Evolutionary conservation across 495 filamentous ascomycete species (phyloP).

Genomic region (Pyrenopolyporus hunteri): DNA sequence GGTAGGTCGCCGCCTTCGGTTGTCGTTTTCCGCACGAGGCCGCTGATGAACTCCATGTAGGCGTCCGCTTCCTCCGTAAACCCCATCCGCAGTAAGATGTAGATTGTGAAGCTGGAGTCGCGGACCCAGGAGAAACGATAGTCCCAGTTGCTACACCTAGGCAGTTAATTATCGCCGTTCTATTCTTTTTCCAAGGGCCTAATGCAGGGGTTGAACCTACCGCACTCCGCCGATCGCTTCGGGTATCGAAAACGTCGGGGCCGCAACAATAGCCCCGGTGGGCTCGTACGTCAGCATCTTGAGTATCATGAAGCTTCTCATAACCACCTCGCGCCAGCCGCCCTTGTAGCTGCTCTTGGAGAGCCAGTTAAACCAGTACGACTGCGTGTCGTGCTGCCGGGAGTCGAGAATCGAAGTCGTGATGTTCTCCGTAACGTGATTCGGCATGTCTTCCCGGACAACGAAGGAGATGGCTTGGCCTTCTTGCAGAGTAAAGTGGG

Average conservation of each 20-base stretch:
- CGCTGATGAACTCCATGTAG: constrained; percentile 76
- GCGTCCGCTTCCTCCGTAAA: constrained; percentile 76
- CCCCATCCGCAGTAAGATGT: constrained; percentile 74
- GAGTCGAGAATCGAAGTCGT: constrained; percentile 59
- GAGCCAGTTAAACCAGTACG: constrained; percentile 75
- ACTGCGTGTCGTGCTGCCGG: constrained; percentile 68
- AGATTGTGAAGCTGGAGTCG: constrained; percentile 76
- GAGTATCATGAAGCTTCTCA: constrained; percentile 69
- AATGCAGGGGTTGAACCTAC: constrained; percentile 31
- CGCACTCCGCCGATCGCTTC: constrained; percentile 71
- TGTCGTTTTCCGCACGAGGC: constrained; percentile 61
- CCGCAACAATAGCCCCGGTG: constrained; percentile 56
- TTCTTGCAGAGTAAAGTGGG: constrained; percentile 61
- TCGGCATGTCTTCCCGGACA: constrained; percentile 60
- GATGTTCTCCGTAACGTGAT: constrained; percentile 59
- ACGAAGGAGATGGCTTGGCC: constrained; percentile 72
- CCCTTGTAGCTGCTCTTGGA: constrained; percentile 71
- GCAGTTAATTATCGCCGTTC: constrained; percentile 3
- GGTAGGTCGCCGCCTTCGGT: constrained; percentile 61
- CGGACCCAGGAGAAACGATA: constrained; percentile 78
- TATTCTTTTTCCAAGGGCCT: background rate
- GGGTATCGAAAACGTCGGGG: constrained; percentile 67
- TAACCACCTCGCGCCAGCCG: constrained; percentile 71
- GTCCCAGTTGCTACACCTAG: constrained; percentile 69
- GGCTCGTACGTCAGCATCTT: constrained; percentile 73